Evolutionary conservation across 495 filamentous ascomycete species (phyloP), one percentile per base, ranked within the genome.

Genomic region (Clavariopsis aquatica): DNA sequence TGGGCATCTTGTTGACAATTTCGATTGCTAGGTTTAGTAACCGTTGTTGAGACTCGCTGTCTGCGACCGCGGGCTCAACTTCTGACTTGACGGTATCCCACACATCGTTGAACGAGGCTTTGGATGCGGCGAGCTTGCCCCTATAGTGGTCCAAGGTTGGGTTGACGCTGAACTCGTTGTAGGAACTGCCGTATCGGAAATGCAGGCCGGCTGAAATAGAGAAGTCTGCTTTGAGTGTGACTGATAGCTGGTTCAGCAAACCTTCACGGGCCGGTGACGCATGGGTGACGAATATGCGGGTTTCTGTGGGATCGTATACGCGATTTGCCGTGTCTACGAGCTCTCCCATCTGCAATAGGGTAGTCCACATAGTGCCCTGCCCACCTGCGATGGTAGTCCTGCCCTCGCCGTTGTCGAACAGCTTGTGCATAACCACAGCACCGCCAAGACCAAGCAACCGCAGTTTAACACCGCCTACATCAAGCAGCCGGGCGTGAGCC

Each of bases 331-430:
- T 99, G 74, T 99, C 95, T 24, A 99, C 91, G 41, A 99, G 81
- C 78, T 99, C 95, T 52, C 95, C 95, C 90, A 99, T 98, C 77
- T 99, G 95, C 63, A 99, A 76, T 26, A 99, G 78, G 1, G 95
- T 99, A 9, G 95, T 98, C 95, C 95, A 99, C 95, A 99, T 99
- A 7, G 95, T 99, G 43, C 95, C 95, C 75, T 98, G 95, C 24
- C 95, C 95, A 71, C 95, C 95, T 24, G 95, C 94, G 75, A 99
- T 98, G 0, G 95, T 98, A 31, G 95, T 99, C 74, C 92, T 86
- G 55, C 95, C 95, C 72, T 99, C 95, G 28, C 95, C 95, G 70
- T 98, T 99, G 74, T 99, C 95, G 73, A 99, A 99, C 9, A 99
- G 85, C 82, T 99, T 99, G 81, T 99, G 95, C 95, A 99, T 99